These are phyloP conservation scores for Pythium insidiosum DNA, from an alignment of 352 stramenopile species.

Conservation along the genomic window DNA sequence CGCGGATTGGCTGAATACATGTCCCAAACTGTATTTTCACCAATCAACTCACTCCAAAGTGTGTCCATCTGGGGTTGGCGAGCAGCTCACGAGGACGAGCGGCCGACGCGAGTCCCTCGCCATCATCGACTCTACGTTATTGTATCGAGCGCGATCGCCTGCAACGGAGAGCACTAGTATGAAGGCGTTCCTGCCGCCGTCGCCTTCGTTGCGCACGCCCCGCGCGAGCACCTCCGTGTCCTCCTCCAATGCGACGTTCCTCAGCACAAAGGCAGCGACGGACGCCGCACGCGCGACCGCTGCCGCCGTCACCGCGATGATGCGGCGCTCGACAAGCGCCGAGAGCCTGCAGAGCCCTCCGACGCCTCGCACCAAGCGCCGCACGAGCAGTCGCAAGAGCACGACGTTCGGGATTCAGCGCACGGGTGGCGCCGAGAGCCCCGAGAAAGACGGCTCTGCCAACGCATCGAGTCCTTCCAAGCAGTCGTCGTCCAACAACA, in stretches of 20 bases:
- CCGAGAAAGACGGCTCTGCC: background rate
- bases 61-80: background rate
- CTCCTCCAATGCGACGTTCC: constrained; percentile 22
- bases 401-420: constrained; percentile 1
- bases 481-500: background rate
- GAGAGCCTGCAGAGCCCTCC: background rate
- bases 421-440: background rate
- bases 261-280: constrained; percentile 34
- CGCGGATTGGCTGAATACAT: background rate
- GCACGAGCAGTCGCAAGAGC: constrained; percentile 3
- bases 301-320: constrained; percentile 32
- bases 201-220: background rate
- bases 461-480: background rate
- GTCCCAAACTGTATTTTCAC: background rate
- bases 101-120: background rate
- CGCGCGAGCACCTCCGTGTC: constrained; percentile 1
- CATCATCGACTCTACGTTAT: background rate
- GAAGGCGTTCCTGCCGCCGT: constrained; percentile 11
- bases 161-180: background rate
- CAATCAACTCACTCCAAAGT: background rate
- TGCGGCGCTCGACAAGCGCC: constrained; percentile 21
- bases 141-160: background rate
- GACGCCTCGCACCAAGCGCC: background rate
- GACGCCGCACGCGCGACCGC: constrained; percentile 36
- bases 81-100: background rate